A percentile compares a stretch with the other conserved stretches of the same genome.
Evolutionary conservation across 202 grass and related monocot genomes (phyloP).

Genomic region (Saccharum hybrid): DNA sequence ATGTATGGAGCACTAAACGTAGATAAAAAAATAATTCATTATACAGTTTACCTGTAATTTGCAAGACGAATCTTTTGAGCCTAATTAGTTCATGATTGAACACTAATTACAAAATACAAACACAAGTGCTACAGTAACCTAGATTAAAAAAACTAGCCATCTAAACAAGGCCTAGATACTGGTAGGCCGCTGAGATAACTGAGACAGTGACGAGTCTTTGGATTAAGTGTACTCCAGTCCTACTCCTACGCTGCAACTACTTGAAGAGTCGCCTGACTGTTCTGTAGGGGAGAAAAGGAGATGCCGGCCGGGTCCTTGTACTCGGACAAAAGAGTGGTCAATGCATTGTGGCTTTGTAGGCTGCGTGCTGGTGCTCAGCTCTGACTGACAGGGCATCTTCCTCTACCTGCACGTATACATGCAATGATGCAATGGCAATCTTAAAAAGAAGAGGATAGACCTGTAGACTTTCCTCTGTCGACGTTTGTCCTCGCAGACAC

Average conservation of each 20-base stretch:
- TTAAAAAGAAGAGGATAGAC: constrained; percentile 26
- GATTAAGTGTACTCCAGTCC: not conserved
- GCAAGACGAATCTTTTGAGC: no score
- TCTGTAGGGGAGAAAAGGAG: not conserved
- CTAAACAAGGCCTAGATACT: no score
- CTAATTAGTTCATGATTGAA: no score
- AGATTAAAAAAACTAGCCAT: no score
- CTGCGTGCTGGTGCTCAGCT: constrained; percentile 16
- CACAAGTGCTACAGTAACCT: no score
- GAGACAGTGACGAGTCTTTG: not conserved
- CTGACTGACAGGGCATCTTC: constrained; percentile 2
- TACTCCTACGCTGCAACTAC: not conserved
- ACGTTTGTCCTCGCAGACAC: not conserved
- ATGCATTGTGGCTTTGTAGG: constrained; percentile 29
- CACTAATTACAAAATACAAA: no score
- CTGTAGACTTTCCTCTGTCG: constrained; percentile 6
- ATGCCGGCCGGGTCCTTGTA: not conserved
- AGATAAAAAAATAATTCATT: no score
- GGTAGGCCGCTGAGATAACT: no score
- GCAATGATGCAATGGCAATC: not conserved
- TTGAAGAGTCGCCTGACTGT: constrained; percentile 10
- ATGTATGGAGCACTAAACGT: no score
- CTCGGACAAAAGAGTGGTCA: constrained; percentile 56
- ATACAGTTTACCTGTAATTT: no score
- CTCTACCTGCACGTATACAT: constrained; percentile 1